Percentiles rank a stretch among this genome's conserved stretches.
These are phyloP conservation scores for Auricularia cornea DNA, from an alignment of 768 basidiomycete genomes.

Conservation along the genomic window DNA sequence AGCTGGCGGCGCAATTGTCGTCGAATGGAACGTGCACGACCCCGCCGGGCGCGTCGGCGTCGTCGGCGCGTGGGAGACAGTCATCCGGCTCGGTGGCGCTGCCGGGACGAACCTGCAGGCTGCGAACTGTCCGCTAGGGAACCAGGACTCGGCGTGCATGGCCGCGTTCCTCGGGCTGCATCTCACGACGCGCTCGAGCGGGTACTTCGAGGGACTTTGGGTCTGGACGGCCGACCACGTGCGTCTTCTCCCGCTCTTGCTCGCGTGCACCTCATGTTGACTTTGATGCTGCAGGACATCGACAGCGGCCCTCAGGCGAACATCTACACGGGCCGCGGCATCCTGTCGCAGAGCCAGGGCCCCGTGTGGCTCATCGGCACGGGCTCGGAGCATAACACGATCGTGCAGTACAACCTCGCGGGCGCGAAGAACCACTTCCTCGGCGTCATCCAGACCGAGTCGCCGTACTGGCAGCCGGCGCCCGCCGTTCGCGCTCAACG, in stretches of 20 bases:
- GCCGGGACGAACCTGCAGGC: neutral
- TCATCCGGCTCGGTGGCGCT: conserved; percentile 35
- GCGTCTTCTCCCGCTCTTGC: neutral
- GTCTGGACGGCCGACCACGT: conserved; percentile 39
- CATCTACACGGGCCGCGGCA: too few relatives aligned
- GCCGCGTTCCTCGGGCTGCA: conserved; percentile 64
- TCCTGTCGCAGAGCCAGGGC: conserved; percentile 66
- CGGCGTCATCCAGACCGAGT: conserved; percentile 42
- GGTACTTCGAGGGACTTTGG: conserved; percentile 49
- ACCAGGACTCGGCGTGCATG: too few relatives aligned
- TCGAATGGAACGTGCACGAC: conserved; percentile 50
- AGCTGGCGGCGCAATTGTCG: conserved; percentile 50
- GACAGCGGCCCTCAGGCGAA: too few relatives aligned
- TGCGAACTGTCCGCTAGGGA: neutral
- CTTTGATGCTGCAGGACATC: conserved; percentile 42
- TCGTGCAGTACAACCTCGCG: conserved; percentile 63
- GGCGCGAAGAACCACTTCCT: conserved; percentile 59
- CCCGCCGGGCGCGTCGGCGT: conserved; percentile 42
- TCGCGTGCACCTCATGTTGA: neutral
- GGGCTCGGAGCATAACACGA: conserved; percentile 55
- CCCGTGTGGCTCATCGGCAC: too few relatives aligned
- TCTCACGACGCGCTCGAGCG: conserved; percentile 36
- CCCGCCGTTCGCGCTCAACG: conserved; percentile 20
- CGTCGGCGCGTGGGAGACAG: conserved; percentile 54
- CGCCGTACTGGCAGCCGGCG: conserved; percentile 57